Evolutionary conservation across 495 filamentous ascomycete genomes (phyloP), one percentile per base, ranked within the genome.

Genomic region (Penicillium coprophilum): DNA sequence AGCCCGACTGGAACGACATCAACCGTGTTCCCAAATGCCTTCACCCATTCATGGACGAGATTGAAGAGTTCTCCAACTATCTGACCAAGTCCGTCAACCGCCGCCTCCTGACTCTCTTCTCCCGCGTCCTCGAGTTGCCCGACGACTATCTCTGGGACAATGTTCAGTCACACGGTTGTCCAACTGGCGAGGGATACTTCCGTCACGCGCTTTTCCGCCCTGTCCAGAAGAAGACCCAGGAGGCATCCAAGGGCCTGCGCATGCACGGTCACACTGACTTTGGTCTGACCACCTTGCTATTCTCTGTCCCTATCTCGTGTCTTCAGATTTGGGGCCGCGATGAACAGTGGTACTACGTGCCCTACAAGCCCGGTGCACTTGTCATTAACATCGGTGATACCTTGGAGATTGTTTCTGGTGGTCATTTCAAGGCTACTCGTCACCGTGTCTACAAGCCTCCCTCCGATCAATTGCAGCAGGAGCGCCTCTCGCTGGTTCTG

Each of bases 251-350:
- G 41, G 74, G 71, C 20, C 67, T 79, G 3, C 65, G 73, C 17
- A 77, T 79, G 75, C 68, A 77, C 50, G 74, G 75, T 6, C 77
- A 79, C 59, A 74, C 75, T 0, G 75, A 79, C 54, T 77, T 72
- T 45, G 76, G 76, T 0, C 46, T 70, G 13, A 77, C 71, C 0
- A 78, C 73, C 6, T 51, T 77, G 15, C 65, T 79, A 0, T 79
- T 79, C 62, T 75, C 71, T 0, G 72, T 76, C 5, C 76, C 75
- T 3, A 66, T 77, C 50, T 68, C 68, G 0, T 71, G 67, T 23
- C 63, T 79, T 1, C 76, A 79, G 60, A 74, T 79, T 48, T 76
- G 71, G 72, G 68, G 67, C 32, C 66, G 58, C 10, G 69, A 75
- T 44, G 68, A 76, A 15, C 46, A 71, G 59, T 78, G 75, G 75